Conservation (phyloP, 1,284 basidiomycete genomes). For the Apiotrichum brassicae region DNA sequence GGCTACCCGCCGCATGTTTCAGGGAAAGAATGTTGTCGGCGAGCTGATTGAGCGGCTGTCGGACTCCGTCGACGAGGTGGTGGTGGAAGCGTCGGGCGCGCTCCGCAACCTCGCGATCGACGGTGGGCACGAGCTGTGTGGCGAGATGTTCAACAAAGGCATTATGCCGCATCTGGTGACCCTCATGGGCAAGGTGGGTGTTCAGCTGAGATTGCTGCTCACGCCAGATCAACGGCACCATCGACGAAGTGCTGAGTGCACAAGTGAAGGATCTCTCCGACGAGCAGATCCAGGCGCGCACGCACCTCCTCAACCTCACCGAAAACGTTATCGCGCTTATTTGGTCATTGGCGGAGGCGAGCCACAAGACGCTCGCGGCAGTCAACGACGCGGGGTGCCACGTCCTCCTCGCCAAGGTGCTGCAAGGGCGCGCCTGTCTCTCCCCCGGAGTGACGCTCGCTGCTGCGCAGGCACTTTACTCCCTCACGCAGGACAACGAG, state of each 20-base stretch:
- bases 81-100: slow-evolving; percentile 76
- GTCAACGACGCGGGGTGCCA: slow-evolving; percentile 71
- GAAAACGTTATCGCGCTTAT: slow-evolving; percentile 85
- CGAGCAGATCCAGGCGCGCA: slow-evolving; percentile 58
- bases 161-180: slow-evolving; percentile 57
- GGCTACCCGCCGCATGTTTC: slow-evolving; percentile 75
- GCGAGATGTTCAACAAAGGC: slow-evolving; percentile 94
- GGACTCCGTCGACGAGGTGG: slow-evolving; percentile 77
- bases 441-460: slow-evolving; percentile 65
- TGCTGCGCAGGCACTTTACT: slow-evolving; percentile 82
- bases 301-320: slow-evolving; percentile 73
- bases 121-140: slow-evolving; percentile 85
- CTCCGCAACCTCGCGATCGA: slow-evolving; percentile 86
- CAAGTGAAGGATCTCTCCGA: slow-evolving; percentile 40
- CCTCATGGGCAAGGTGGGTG: slow-evolving; percentile 39
- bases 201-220: slow-evolving; percentile 1
- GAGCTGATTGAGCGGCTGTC: slow-evolving; percentile 73
- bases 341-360: slow-evolving; percentile 80
- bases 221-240: slow-evolving; percentile 62
- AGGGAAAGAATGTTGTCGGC: slow-evolving; percentile 84
- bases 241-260: slow-evolving; percentile 59
- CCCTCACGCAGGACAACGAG: slow-evolving; percentile 78
- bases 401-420: slow-evolving; percentile 76
- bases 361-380: slow-evolving; percentile 78
- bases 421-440: slow-evolving; percentile 61